Evolutionary conservation across 2,329 filamentous ascomycete species (phyloP), one percentile per base, ranked within the genome.

Genomic region (Thielaviopsis punctulata): DNA sequence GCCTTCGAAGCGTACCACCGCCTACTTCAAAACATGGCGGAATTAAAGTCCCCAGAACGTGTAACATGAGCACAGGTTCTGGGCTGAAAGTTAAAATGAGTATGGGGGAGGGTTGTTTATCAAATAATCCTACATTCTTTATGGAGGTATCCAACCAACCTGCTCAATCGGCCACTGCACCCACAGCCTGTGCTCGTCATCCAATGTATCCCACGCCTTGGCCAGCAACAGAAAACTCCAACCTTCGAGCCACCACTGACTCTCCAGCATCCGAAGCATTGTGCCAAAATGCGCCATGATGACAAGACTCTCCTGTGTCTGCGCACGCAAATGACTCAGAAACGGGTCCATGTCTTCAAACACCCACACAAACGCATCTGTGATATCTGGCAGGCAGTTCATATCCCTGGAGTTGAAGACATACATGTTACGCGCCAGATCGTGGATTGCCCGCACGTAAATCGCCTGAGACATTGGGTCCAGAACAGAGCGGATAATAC

Each of bases 361-460:
- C 41, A 68, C 59, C 66, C 66, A 69, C 3, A 65, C 58, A 51
- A 69, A 68, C 1, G 66, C 59, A 52, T 69, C 67, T 1, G 61
- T 59, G n/a, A 63, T 58, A 44, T 69, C 67, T 1, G 53, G 49
- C 19, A 52, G 45, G 30, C 18, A 52, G 13, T 43, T 33, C 46
- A 52, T 36, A 15, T 52, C 49, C n/a, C 44, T 22, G 15, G 47
- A 39, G 10, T 33, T 46, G 21, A 52, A 52, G 13, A 50, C 46
- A 23, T 43, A 52, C 8, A 52, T 55, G 43, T 55, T 55, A 23
- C 53, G 45, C 1, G 53, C 49, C 8, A 55, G 46, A 23, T 52
- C 50, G 23, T 41, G 49, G 2, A 52, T 30, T 6, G 46, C 50
- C 15, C 25, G 39, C 7, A 52, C 13, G 12, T 55, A 55, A 12